Evolutionary conservation across 768 basidiomycete genomes (phyloP).

Genomic region (Russula lepida): DNA sequence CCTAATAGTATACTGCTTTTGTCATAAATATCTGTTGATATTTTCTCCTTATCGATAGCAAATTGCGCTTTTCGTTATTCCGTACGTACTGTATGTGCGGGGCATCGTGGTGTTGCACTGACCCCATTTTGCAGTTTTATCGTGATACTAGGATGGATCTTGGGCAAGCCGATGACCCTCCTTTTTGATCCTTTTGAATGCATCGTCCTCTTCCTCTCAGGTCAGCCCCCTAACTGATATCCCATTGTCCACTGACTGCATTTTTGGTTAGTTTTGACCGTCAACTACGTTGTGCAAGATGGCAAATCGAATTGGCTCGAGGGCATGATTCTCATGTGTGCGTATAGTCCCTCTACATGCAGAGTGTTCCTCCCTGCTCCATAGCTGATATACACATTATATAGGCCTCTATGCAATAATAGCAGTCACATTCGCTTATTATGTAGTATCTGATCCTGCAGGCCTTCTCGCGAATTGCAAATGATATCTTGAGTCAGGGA

Average conservation of each 20-base stretch:
- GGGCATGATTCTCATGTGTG: slow-evolving; percentile 64
- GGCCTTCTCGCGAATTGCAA: slow-evolving; percentile 10
- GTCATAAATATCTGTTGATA: not conserved
- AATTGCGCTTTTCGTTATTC: slow-evolving; percentile 79
- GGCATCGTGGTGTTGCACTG: not conserved
- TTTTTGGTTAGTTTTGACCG: slow-evolving; percentile 54
- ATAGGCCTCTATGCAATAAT: slow-evolving; percentile 67
- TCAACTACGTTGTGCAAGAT: slow-evolving; percentile 77
- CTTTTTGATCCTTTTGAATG: slow-evolving; percentile 39
- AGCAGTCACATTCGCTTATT: slow-evolving; percentile 61
- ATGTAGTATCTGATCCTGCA: slow-evolving; percentile 27
- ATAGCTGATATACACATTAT: slow-evolving; percentile 6
- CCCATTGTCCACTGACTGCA: not conserved
- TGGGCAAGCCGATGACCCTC: slow-evolving; percentile 71
- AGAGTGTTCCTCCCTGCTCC: not conserved
- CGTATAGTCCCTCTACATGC: slow-evolving; percentile 22
- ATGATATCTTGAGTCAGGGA: not conserved
- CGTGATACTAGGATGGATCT: slow-evolving; percentile 68
- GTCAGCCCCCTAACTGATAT: slow-evolving; percentile 24
- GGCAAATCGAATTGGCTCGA: slow-evolving; percentile 86
- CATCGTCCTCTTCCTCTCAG: slow-evolving; percentile 39
- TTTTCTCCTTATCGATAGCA: slow-evolving; percentile 38
- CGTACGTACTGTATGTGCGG: slow-evolving; percentile 43
- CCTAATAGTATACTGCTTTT: not conserved
- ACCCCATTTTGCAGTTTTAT: slow-evolving; percentile 44